phyloP scores from a whole-genome alignment of 495 filamentous ascomycete genomes.

The Stereocaulon alpinum region DNA sequence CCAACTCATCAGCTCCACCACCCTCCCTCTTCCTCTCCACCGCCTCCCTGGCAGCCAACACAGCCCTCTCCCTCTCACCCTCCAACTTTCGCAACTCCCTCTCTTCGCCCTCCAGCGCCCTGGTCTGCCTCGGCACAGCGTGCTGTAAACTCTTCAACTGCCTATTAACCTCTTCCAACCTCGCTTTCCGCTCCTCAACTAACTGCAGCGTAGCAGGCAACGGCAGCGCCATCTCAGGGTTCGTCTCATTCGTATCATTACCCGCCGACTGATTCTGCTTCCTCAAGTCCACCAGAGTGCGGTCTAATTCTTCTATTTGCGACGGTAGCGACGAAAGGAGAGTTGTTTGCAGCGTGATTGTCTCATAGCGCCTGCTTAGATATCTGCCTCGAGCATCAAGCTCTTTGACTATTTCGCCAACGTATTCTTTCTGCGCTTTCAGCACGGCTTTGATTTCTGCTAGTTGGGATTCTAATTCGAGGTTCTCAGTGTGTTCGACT shows the following conservation, averaged over 20 bases:
- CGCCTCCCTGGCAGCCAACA: slow-evolving; percentile 67
- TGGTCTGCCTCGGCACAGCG: slow-evolving; percentile 57
- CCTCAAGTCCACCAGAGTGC: slow-evolving; percentile 9
- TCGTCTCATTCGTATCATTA: slow-evolving; percentile 18
- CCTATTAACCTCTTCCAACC: slow-evolving; percentile 54
- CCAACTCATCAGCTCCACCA: slow-evolving; percentile 66
- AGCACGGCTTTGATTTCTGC: slow-evolving; percentile 62
- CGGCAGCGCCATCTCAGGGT: slow-evolving; percentile 40
- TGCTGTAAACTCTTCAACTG: slow-evolving; percentile 56
- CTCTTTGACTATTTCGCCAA: slow-evolving; percentile 57
- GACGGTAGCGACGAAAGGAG: slow-evolving; percentile 50
- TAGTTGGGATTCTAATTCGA: slow-evolving; percentile 63
- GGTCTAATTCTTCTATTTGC: slow-evolving; percentile 52
- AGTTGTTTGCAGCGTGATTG: slow-evolving; percentile 49
- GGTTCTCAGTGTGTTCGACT: slow-evolving; percentile 71
- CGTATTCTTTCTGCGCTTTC: slow-evolving; percentile 68
- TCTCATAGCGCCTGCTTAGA: slow-evolving; percentile 49
- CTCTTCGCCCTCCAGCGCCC: slow-evolving; percentile 61
- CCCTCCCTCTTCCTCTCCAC: slow-evolving; percentile 64
- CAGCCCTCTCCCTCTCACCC: slow-evolving; percentile 54
- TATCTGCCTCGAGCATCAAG: slow-evolving; percentile 59
- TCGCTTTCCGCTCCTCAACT: slow-evolving; percentile 48
- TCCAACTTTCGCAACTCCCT: slow-evolving; percentile 64
- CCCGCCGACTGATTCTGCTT: slow-evolving; percentile 10
- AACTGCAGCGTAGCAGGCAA: slow-evolving; percentile 50